Base-by-base conservation (phyloP, 106 monocot genomes). In the Platanthera zijinensis region DNA sequence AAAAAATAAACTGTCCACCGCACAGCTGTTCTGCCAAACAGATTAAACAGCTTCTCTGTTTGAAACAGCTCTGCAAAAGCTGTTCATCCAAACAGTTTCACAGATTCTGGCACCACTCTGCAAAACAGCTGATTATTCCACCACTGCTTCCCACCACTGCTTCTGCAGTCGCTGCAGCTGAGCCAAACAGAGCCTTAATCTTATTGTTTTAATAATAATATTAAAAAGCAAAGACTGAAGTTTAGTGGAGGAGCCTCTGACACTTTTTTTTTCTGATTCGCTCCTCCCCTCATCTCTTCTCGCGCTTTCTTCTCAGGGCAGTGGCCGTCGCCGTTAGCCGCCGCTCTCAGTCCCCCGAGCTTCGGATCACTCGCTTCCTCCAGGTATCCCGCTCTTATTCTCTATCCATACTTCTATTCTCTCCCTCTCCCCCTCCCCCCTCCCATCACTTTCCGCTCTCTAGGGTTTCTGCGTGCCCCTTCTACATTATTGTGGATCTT, bases 271-370 rank as follows among this genome's bases (percentile, higher is more conserved):
- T 21, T 63, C 56, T 3, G 12, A 7, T 22, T 66, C 66, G 10
- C 17, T 47, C 12, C n/a, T 73, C 51, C 66, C 32, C 17, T 47
- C 12, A 48, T 73, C 51, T 73, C 51, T 32, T 22, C 21, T 52
- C 32, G 66, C 39, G 8, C 12, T 75, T 22, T 57, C 2, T 45
- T 75, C 15, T 3, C 59, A 81, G 80, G 75, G 54, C 80, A 75
- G 69, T 75, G 80, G 80, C 80, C 80, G 22, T 46, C 74, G 39
- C 12, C 68, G 48, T 69, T 70, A 54, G 69, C 69, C 51, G 69
- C 69, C 51, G 75, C 69, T 18, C 52, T 66, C 47, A 61, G 75
- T 10, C 17, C 80, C 5, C 45, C 75, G 48, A 30, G 80, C 67
- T 51, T 74, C 70, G 70, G 53, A 69, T 70, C 78, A n/a, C 69